Percentiles rank a stretch among this genome's conserved stretches.
These are phyloP conservation scores for Penicillium fimorum DNA, from an alignment of 495 filamentous ascomycete species.

Conservation along the genomic window DNA sequence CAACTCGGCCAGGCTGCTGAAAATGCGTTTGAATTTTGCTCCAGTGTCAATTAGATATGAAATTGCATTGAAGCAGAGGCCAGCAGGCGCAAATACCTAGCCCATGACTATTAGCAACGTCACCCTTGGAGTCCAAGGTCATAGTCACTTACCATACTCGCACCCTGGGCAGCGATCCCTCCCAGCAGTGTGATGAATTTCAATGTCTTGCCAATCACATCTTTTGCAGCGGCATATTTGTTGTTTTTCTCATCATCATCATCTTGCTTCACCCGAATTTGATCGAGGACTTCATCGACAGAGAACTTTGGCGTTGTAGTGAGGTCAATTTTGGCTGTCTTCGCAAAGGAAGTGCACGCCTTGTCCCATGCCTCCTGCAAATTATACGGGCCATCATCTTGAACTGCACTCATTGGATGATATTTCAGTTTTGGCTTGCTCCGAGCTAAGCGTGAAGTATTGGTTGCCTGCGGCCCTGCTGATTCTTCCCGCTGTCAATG, in stretches of 20 bases:
- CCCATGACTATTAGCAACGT: not conserved
- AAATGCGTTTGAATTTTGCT: slow-evolving; percentile 31
- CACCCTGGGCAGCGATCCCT: slow-evolving; percentile 23
- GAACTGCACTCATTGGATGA: slow-evolving; percentile 7
- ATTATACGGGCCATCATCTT: slow-evolving; percentile 17
- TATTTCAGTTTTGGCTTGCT: not conserved
- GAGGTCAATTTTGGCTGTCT: slow-evolving; percentile 22
- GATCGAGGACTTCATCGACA: slow-evolving; percentile 22
- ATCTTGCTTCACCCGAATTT: slow-evolving; percentile 21
- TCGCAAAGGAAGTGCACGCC: slow-evolving; percentile 19
- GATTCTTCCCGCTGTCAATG: not conserved
- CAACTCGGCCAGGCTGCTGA: slow-evolving; percentile 26
- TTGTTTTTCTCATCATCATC: slow-evolving; percentile 18
- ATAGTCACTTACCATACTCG: slow-evolving; percentile 19
- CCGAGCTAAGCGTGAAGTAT: not conserved
- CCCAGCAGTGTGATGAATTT: slow-evolving; percentile 19
- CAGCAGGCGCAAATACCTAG: slow-evolving; percentile 25
- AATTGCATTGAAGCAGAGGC: slow-evolving; percentile 29
- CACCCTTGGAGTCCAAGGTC: not conserved
- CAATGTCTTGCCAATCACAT: slow-evolving; percentile 21
- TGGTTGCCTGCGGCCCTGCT: not conserved
- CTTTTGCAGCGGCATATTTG: slow-evolving; percentile 21
- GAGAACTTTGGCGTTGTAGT: slow-evolving; percentile 15
- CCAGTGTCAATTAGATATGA: slow-evolving; percentile 25
- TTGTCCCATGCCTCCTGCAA: slow-evolving; percentile 24